These are phyloP conservation scores for Kurtzmaniella natalensis DNA, from an alignment of 1,139 yeast genomes.

Conservation along the genomic window DNA sequence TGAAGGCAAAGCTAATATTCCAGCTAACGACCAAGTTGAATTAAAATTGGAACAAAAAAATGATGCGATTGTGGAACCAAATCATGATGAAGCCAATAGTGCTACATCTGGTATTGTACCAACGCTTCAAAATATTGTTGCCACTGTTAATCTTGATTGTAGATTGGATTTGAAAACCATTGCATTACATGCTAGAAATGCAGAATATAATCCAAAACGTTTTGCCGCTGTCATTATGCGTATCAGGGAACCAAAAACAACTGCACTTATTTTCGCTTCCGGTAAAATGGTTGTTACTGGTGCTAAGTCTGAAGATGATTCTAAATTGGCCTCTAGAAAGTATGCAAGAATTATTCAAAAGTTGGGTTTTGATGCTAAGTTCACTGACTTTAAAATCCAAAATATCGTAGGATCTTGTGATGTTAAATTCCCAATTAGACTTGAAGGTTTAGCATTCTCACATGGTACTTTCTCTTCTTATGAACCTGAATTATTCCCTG, in stretches of 20 bases:
- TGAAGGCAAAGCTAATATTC: constrained; percentile 15
- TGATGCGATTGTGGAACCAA: constrained; percentile 34
- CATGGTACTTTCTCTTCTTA: constrained; percentile 99
- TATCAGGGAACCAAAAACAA: constrained; percentile 97
- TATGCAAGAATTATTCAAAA: constrained; percentile 98
- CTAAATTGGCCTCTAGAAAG: constrained; percentile 93
- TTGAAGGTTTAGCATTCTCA: constrained; percentile 95
- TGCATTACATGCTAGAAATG: constrained; percentile 98
- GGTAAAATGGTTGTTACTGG: constrained; percentile 99
- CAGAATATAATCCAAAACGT: constrained; percentile 96
- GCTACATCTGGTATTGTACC: constrained; percentile 93
- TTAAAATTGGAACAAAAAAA: constrained; percentile 26
- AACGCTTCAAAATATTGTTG: constrained; percentile 93
- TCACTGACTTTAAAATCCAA: constrained; percentile 96
- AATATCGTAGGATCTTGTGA: constrained; percentile 99
- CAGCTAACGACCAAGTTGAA: constrained; percentile 11
- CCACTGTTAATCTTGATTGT: constrained; percentile 95
- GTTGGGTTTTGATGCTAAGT: constrained; percentile 92
- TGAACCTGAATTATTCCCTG: constrained; percentile 98
- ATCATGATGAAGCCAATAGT: constrained; percentile 56
- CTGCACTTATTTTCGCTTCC: constrained; percentile 95
- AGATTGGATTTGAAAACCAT: constrained; percentile 93
- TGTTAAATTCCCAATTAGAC: constrained; percentile 93
- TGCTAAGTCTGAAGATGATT: constrained; percentile 97
- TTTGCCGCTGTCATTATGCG: constrained; percentile 99